Percentiles rank a stretch among this genome's conserved stretches.
Conservation (phyloP, 176 grass and related monocot genomes). For the Cenchrus fungigraminus region DNA sequence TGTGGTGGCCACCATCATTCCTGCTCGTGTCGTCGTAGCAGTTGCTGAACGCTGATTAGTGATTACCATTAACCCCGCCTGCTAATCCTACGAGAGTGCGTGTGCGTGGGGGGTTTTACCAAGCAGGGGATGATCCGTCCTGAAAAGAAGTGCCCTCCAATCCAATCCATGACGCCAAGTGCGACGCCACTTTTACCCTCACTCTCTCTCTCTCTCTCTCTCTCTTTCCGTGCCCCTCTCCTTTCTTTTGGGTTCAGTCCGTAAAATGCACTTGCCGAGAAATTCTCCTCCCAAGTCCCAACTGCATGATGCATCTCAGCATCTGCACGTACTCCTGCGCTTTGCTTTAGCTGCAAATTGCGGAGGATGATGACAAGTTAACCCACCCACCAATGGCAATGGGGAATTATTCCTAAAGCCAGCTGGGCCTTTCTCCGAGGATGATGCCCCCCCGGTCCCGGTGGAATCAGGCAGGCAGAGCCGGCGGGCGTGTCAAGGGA, state of each 20-base stretch:
- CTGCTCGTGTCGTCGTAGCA: neutral
- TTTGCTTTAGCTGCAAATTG: conserved; percentile 40
- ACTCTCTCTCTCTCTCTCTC: neutral
- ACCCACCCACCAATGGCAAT: conserved; percentile 36
- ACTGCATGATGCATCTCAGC: neutral
- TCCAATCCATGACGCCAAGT: conserved; percentile 29
- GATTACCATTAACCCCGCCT: neutral
- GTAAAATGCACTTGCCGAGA: conserved; percentile 32
- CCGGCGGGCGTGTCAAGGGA: too few species aligned
- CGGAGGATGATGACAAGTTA: conserved; percentile 43
- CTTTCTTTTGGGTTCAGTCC: neutral
- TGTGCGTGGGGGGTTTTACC: conserved; percentile 15
- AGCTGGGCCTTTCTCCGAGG: neutral
- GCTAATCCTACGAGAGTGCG: too few species aligned
- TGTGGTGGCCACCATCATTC: conserved; percentile 21
- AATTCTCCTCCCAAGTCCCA: neutral
- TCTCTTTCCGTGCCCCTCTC: neutral
- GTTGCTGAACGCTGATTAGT: neutral
- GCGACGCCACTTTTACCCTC: conserved; percentile 5
- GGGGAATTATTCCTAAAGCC: conserved; percentile 44
- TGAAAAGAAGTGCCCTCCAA: conserved; percentile 48
- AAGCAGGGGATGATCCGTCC: conserved; percentile 43
- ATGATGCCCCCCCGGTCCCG: conserved; percentile 11
- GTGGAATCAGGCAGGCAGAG: neutral
- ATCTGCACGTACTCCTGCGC: neutral